Evolutionary conservation across 2,329 filamentous ascomycete species (phyloP).

Genomic region (Didymella glomerata): DNA sequence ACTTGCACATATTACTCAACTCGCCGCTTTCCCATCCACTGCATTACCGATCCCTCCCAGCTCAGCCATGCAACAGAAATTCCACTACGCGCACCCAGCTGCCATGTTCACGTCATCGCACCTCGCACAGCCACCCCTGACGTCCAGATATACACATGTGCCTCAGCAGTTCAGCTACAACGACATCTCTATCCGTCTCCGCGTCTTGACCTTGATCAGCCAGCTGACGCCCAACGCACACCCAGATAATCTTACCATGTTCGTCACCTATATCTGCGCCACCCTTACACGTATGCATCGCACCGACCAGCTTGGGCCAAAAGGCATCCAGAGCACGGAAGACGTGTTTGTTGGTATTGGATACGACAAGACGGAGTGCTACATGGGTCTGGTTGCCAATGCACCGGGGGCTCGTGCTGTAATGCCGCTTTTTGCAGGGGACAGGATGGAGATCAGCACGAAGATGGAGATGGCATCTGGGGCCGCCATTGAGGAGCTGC

Average conservation of each 20-base stretch:
- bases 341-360: neutral
- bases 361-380: neutral
- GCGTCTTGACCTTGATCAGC: neutral
- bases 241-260: neutral
- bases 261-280: neutral
- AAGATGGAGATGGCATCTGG: neutral
- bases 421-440: neutral
- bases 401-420: neutral
- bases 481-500: neutral
- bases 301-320: neutral
- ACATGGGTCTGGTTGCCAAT: conserved; percentile 1
- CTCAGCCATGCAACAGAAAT: neutral
- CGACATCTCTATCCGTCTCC: neutral
- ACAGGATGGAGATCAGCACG: neutral
- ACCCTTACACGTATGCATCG: neutral
- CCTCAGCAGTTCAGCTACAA: neutral
- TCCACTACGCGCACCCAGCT: neutral
- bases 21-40: neutral
- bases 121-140: neutral
- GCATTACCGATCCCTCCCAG: neutral
- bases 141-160: neutral
- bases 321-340: neutral
- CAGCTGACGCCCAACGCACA: neutral
- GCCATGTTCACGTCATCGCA: neutral
- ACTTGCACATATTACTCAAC: no score